Percentiles rank a stretch among this genome's conserved stretches.
Conservation (phyloP, 2,329 filamentous ascomycete species). For the Microdochium bolleyi region DNA sequence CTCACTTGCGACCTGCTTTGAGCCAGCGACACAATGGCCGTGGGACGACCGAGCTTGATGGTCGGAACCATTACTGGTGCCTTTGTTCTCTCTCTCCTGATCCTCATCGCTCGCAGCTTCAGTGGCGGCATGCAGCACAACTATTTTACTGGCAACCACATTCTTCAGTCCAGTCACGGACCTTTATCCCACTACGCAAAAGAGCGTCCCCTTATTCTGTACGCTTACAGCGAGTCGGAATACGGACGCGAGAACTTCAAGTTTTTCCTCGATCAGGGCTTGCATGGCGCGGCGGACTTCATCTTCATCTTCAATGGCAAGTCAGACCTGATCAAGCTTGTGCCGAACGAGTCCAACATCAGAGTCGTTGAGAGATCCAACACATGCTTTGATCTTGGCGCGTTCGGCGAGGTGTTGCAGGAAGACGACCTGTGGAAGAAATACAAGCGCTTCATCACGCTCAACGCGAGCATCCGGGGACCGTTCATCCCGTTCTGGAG, state of each 20-base stretch:
- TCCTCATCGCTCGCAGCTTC: background rate
- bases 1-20: background rate
- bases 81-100: background rate
- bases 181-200: background rate
- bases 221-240: slow-evolving; percentile 25
- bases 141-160: background rate
- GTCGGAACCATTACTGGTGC: background rate
- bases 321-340: slow-evolving; percentile 12
- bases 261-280: slow-evolving; percentile 26
- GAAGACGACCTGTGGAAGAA: slow-evolving; percentile 20
- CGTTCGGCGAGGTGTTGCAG: slow-evolving; percentile 23
- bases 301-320: slow-evolving; percentile 29
- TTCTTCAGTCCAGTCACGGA: background rate
- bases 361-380: slow-evolving; percentile 19
- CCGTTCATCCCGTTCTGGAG: slow-evolving; percentile 27
- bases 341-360: slow-evolving; percentile 23
- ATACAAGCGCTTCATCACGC: slow-evolving; percentile 25
- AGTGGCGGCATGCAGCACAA: background rate
- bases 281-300: slow-evolving; percentile 28
- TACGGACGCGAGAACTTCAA: slow-evolving; percentile 21
- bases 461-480: slow-evolving; percentile 25
- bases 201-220: slow-evolving; percentile 20
- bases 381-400: slow-evolving; percentile 26
- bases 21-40: background rate
- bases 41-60: background rate